Base-by-base conservation (phyloP, 768 basidiomycete species). In the Tricholomella constricta region DNA sequence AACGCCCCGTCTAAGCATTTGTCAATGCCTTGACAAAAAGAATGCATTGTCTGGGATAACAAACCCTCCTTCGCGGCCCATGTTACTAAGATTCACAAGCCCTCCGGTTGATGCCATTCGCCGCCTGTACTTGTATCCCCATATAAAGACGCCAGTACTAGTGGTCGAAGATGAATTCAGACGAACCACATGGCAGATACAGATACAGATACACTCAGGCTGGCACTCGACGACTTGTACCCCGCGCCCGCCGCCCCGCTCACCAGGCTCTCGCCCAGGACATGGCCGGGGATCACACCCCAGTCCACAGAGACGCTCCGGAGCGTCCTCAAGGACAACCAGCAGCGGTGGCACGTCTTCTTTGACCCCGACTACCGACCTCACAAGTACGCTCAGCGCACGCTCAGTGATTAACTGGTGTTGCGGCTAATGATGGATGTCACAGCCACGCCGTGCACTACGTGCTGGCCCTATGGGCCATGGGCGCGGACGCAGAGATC, bases 341-440 rank as follows among this genome's bases (percentile, higher is more conserved):
- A 82, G 43, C 63, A 66, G 25, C 72, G 67, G 42, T 69, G 71
- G 62, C 81, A 85, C 48, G 70, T 77, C 10, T 84, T 75, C 63
- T 74, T 77, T 61, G 77, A 82, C 47, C 60, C 78, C 14, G 42
- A 52, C 7, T 51, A 44, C 27, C 56, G 69, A 0, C 78, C 79
- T 51, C 83, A 84, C 69, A 83, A 84, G 83, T 82, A 54, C 7
- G 72, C 62, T 11, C 23, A 36, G 31, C n/a, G n/a, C n/a, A n/a
- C n/a, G n/a, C n/a, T n/a, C n/a, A n/a, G n/a, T n/a, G n/a, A n/a
- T n/a, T n/a, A n/a, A n/a, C n/a, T n/a, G n/a, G n/a, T n/a, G n/a
- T n/a, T n/a, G n/a, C n/a, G n/a, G n/a, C n/a, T n/a, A n/a, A n/a
- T n/a, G n/a, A n/a, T n/a, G n/a, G n/a, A n/a, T n/a, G n/a, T n/a